A percentile compares a stretch with the other conserved stretches of the same genome.
Conservation (phyloP, 139 green algal species). For the Coccomyxa sp. region DNA sequence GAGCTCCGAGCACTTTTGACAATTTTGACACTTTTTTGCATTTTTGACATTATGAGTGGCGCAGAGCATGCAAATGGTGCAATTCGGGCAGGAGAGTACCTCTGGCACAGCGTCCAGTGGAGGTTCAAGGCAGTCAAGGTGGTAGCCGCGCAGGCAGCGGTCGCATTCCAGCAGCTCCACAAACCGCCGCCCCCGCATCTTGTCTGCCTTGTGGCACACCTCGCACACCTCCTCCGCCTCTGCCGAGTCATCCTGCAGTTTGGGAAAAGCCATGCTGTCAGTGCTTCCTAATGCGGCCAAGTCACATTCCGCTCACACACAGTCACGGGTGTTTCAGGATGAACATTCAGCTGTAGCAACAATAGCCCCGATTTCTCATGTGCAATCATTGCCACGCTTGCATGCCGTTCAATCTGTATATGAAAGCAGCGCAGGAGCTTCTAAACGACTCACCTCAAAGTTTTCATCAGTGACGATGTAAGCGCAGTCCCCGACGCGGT, state of each 20-base stretch:
- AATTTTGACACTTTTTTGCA: neutral
- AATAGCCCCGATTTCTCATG: neutral
- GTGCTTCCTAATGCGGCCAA: neutral
- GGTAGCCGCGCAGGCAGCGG: slow-evolving; percentile 80
- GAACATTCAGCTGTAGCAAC: neutral
- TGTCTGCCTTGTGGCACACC: slow-evolving; percentile 1
- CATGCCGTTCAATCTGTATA: neutral
- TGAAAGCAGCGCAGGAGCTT: neutral
- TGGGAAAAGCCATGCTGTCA: neutral
- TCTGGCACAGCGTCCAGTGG: slow-evolving; percentile 68
- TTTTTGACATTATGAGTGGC: neutral
- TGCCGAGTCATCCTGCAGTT: neutral
- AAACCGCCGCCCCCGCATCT: neutral
- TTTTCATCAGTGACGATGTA: neutral
- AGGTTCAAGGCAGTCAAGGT: slow-evolving; percentile 78
- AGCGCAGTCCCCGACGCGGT: neutral
- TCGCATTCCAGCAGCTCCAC: slow-evolving; percentile 83
- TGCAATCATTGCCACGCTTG: neutral
- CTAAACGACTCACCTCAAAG: neutral
- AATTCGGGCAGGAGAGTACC: slow-evolving; percentile 21
- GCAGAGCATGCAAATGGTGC: neutral
- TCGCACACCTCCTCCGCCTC: slow-evolving; percentile 2
- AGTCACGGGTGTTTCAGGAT: neutral
- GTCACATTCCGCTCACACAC: neutral
- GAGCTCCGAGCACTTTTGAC: neutral